These are phyloP conservation scores for Coniferiporia weirii DNA, from an alignment of 1,284 basidiomycete genomes.

Conservation along the genomic window DNA sequence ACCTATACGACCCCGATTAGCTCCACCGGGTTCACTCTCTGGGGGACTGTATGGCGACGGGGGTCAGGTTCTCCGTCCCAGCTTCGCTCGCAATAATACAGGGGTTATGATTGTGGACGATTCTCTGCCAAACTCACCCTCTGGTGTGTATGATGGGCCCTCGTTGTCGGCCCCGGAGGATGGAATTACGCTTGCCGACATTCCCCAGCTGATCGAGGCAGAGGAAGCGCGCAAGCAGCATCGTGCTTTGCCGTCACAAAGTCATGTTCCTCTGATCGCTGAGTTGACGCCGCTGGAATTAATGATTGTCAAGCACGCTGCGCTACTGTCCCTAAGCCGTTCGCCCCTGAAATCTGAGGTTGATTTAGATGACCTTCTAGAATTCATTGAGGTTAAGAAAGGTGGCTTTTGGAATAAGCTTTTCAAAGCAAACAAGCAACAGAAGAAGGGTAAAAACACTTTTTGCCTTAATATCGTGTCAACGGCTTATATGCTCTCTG, in stretches of 20 bases:
- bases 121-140: conserved; percentile 63
- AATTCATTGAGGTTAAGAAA: conserved; percentile 91
- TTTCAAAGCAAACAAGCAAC: conserved; percentile 86
- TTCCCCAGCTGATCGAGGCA: conserved; percentile 88
- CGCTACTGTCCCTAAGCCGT: conserved; percentile 75
- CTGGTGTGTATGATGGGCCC: conserved; percentile 40
- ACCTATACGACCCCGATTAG: conserved; percentile 34
- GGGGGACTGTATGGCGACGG: conserved; percentile 8
- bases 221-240: conserved; percentile 86
- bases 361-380: conserved; percentile 89
- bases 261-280: conserved; percentile 74
- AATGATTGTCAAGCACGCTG: conserved; percentile 89
- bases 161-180: conserved; percentile 50
- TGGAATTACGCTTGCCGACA: conserved; percentile 92
- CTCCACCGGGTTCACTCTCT: conserved; percentile 31
- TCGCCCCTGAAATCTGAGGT: conserved; percentile 78
- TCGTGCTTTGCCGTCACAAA: conserved; percentile 71
- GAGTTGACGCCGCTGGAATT: conserved; percentile 83
- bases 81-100: conserved; percentile 78
- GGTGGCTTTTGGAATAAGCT: conserved; percentile 95
- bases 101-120: conserved; percentile 90
- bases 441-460: conserved; percentile 75
- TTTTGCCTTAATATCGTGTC: conserved; percentile 2
- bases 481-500: conserved; percentile 8
- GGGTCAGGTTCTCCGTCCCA: conserved; percentile 57